These are phyloP conservation scores for Magnolia officinalis DNA, from an alignment of 164 flowering plant species.

Conservation along the genomic window DNA sequence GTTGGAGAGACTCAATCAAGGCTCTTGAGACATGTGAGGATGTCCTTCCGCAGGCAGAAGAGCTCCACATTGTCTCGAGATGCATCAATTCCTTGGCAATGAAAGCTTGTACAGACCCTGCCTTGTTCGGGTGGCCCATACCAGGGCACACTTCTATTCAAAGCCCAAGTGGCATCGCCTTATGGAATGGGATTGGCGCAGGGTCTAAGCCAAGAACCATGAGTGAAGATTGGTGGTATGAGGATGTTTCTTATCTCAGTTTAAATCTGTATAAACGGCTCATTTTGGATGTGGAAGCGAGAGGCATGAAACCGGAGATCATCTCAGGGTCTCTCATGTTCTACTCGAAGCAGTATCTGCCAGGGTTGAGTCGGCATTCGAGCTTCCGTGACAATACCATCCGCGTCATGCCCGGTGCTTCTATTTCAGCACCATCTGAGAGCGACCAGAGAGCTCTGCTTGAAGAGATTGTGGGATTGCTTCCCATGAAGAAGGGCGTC, in stretches of 20 bases:
- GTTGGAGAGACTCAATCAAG: constrained; percentile 59
- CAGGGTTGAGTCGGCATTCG: constrained; percentile 46
- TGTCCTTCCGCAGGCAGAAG: constrained; percentile 60
- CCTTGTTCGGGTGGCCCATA: constrained; percentile 48
- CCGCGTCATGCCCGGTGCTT: constrained; percentile 20
- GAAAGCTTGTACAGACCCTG: constrained; percentile 67
- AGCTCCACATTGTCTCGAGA: constrained; percentile 59
- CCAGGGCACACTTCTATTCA: constrained; percentile 18
- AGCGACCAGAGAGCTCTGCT: constrained; percentile 56
- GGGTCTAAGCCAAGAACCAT: constrained; percentile 24
- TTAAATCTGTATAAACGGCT: constrained; percentile 50
- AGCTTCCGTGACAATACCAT: constrained; percentile 28
- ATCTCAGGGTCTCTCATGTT: constrained; percentile 53
- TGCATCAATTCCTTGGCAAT: constrained; percentile 69
- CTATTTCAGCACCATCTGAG: constrained; percentile 33
- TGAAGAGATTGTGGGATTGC: constrained; percentile 60
- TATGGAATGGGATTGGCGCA: constrained; percentile 65
- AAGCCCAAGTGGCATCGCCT: constrained; percentile 24
- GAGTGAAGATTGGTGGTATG: constrained; percentile 69
- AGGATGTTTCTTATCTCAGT: constrained; percentile 57
- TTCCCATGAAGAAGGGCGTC: constrained; percentile 56
- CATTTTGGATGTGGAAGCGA: constrained; percentile 41
- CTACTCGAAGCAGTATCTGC: constrained; percentile 54
- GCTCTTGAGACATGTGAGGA: constrained; percentile 71
- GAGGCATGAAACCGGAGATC: constrained; percentile 53